These are phyloP conservation scores for Gossypium davidsonii DNA, from an alignment of 441 rosid species.

Conservation along the genomic window DNA sequence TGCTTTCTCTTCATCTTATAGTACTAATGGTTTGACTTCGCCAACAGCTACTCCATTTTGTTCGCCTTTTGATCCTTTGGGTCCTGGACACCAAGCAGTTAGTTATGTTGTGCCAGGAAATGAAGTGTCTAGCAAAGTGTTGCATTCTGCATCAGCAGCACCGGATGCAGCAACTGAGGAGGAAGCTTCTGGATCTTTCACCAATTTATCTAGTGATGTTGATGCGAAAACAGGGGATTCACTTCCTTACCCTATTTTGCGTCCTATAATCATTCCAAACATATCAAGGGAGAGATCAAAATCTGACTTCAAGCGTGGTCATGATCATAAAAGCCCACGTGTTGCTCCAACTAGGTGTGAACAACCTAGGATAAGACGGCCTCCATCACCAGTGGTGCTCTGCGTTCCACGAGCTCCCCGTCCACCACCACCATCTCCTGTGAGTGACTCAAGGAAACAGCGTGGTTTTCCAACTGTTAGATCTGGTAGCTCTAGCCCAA, in stretches of 20 bases:
- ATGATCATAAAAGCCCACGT: conserved; percentile 74
- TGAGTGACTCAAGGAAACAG: conserved; percentile 75
- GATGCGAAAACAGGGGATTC: conserved; percentile 72
- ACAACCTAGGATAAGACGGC: conserved; percentile 81
- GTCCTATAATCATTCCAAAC: conserved; percentile 88
- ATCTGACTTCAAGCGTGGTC: conserved; percentile 60
- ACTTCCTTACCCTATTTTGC: conserved; percentile 75
- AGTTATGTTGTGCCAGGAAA: conserved; percentile 83
- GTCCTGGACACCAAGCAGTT: conserved; percentile 74
- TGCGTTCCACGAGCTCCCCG: conserved; percentile 94
- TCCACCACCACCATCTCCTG: conserved; percentile 95
- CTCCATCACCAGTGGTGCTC: conserved; percentile 96
- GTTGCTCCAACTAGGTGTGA: conserved; percentile 75
- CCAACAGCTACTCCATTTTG: conserved; percentile 90
- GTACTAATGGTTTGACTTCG: conserved; percentile 88
- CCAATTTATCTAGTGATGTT: conserved; percentile 53
- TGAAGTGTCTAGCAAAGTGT: conserved; percentile 64
- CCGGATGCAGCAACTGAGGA: conserved; percentile 59
- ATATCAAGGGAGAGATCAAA: conserved; percentile 61
- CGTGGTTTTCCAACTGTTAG: conserved; percentile 94
- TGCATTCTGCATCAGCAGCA: conserved; percentile 51
- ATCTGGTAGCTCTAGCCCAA: conserved; percentile 98
- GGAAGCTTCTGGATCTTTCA: conserved; percentile 58
- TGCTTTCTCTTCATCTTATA: conserved; percentile 90
- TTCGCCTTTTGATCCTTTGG: conserved; percentile 82